Base-by-base conservation (phyloP, 306 rosid genomes). In the Casuarina glauca region DNA sequence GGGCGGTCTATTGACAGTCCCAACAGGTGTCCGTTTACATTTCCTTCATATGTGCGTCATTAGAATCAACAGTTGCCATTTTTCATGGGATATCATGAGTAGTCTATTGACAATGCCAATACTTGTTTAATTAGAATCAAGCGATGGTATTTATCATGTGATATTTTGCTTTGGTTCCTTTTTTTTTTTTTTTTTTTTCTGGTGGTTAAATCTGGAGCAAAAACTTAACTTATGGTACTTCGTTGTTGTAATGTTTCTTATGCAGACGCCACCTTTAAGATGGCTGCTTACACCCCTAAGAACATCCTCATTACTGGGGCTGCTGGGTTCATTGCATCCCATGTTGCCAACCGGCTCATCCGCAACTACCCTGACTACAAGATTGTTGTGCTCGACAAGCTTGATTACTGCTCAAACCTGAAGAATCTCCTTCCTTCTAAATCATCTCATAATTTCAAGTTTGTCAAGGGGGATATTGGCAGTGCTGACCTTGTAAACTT, bases 401-500 rank as follows among this genome's bases (percentile, higher is more conserved):
- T 93, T 72, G 97, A 93, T 87, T 93, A 93, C 78, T 93, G 96
- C 81, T 93, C 97, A 15, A 89, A 88, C 84, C 87, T 91, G 83
- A 93, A 93, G 80, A 93, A 93, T 68, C 93, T 93, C 54, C 74
- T 85, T 70, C 97, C 97, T 73, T 93, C 96, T 32, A 88, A 81
- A 69, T 81, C 94, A 55, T 91, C 93, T 19, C 93, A 91, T 9
- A 93, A 91, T 78, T 89, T 93, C 86, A 93, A 91, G 91, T 93
- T 93, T 76, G 96, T 93, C 57, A 93, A 93, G 89, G 97, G 97
- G 73, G 97, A 93, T 69, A 93, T 93, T 73, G 97, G 83, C 72
- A 93, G 97, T 84, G 96, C 96, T 42, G 97, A 93, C 81, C 96
- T 93, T 82, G 97, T 93, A 79, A 93, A 93, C 84, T 93, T 88